These are phyloP conservation scores for Thraustotheca clavata DNA, from an alignment of 352 stramenopile species.

Conservation along the genomic window DNA sequence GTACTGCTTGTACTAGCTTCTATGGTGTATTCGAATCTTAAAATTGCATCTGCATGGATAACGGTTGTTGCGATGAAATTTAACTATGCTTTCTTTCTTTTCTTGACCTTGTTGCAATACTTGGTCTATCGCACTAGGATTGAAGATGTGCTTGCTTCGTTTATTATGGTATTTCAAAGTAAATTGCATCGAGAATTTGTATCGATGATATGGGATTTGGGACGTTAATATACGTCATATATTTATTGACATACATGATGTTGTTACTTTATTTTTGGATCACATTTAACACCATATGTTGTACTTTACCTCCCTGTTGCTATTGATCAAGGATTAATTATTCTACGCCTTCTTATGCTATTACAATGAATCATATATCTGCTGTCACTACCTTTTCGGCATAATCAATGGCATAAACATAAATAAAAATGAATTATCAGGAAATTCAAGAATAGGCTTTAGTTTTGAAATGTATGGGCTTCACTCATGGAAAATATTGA, in stretches of 20 bases:
- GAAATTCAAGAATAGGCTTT: no score
- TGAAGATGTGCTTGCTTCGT: conserved; percentile 11
- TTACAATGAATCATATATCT: not conserved
- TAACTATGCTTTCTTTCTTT: conserved; percentile 4
- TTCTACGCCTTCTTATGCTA: conserved; percentile 13
- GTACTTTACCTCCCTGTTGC: not conserved
- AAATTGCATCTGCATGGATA: not conserved
- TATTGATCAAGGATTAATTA: not conserved
- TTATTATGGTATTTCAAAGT: conserved; percentile 1
- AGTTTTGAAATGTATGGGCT: no score
- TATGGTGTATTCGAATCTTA: not conserved
- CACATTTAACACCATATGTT: not conserved
- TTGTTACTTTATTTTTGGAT: not conserved
- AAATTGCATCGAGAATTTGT: not conserved
- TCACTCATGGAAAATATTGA: no score
- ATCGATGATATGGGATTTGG: no score
- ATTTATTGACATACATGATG: no score
- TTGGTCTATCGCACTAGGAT: conserved; percentile 10
- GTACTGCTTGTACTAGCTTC: not conserved
- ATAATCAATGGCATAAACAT: no score
- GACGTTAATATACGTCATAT: no score
- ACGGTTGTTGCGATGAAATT: not conserved
- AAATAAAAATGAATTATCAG: no score
- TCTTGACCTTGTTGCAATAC: conserved; percentile 2
- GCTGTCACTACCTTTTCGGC: not conserved